These are phyloP conservation scores for Lachnellula cervina DNA, from an alignment of 2,329 filamentous ascomycete genomes.

Conservation along the genomic window DNA sequence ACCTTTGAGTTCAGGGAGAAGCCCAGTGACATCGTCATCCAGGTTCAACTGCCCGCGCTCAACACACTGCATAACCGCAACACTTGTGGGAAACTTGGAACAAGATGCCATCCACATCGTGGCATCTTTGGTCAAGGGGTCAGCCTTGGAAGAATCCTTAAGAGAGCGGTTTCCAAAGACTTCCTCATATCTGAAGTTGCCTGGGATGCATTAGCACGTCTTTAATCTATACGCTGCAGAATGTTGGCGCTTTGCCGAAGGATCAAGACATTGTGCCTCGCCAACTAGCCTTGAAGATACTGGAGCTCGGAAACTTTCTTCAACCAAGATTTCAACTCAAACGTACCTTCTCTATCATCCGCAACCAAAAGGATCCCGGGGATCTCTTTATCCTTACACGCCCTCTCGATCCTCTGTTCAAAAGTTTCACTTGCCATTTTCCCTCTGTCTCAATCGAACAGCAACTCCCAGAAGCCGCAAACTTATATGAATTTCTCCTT, in stretches of 20 bases:
- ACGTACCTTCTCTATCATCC: slow-evolving; percentile 17
- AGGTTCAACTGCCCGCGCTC: slow-evolving; percentile 45
- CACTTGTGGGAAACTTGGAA: slow-evolving; percentile 49
- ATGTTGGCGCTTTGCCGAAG: too few relatives aligned
- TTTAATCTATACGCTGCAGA: neutral
- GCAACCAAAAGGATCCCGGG: slow-evolving; percentile 20
- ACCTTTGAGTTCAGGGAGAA: slow-evolving; percentile 26
- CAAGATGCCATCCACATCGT: slow-evolving; percentile 57
- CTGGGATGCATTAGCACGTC: slow-evolving; percentile 19
- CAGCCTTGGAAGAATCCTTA: slow-evolving; percentile 47
- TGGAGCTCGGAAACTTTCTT: too few relatives aligned
- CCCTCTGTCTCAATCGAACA: neutral
- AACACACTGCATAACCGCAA: slow-evolving; percentile 54
- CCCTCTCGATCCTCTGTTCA: slow-evolving; percentile 18
- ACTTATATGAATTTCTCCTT: neutral
- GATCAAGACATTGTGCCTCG: too few relatives aligned
- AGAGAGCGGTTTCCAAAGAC: slow-evolving; percentile 35
- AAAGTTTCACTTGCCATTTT: slow-evolving; percentile 15
- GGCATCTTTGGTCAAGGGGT: slow-evolving; percentile 55
- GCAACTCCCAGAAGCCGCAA: neutral
- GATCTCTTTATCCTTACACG: slow-evolving; percentile 15
- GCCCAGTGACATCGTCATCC: slow-evolving; percentile 38
- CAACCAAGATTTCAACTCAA: neutral
- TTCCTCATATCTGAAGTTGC: slow-evolving; percentile 34
- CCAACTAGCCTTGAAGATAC: too few relatives aligned